Percentiles rank a stretch among this genome's conserved stretches.
These are phyloP conservation scores for Volvariella surrecta DNA, from an alignment of 1,284 basidiomycete species.

Conservation along the genomic window DNA sequence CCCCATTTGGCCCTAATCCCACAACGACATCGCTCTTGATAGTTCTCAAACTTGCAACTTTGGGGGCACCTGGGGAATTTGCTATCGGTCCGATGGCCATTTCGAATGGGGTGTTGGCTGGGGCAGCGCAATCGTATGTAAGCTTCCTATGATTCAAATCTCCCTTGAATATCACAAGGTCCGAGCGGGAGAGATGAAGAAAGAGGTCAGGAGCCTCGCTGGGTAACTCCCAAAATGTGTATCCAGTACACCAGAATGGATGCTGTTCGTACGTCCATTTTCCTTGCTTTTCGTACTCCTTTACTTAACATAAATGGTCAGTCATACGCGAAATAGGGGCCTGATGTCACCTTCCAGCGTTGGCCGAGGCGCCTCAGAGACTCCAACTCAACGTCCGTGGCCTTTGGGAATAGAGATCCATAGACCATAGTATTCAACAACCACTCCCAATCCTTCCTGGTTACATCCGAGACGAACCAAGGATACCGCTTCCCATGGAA, in stretches of 20 bases:
- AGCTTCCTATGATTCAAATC: conserved; percentile 91
- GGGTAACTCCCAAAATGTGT: conserved; percentile 90
- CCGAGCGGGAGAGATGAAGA: conserved; percentile 83
- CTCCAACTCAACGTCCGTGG: conserved; percentile 73
- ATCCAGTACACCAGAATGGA: conserved; percentile 96
- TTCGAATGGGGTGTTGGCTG: conserved; percentile 85
- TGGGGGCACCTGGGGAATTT: conserved; percentile 82
- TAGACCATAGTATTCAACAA: conserved; percentile 82
- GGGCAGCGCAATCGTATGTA: conserved; percentile 91
- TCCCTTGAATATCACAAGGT: conserved; percentile 95
- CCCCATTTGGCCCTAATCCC: conserved; percentile 60
- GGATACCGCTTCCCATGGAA: conserved; percentile 92
- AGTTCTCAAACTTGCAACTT: conserved; percentile 77
- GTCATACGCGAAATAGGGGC: background rate
- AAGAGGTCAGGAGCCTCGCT: conserved; percentile 91
- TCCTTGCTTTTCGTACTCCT: conserved; percentile 90
- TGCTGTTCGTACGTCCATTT: conserved; percentile 97
- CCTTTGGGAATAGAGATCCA: conserved; percentile 82
- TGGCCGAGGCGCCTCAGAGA: conserved; percentile 75
- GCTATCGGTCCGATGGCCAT: conserved; percentile 93
- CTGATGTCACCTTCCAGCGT: conserved; percentile 77
- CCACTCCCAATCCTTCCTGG: conserved; percentile 96
- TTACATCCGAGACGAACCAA: conserved; percentile 98
- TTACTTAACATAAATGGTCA: conserved; percentile 4
- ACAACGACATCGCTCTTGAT: conserved; percentile 85